Conservation (phyloP, 495 filamentous ascomycete species). For the Penicillium ochrochloron region DNA sequence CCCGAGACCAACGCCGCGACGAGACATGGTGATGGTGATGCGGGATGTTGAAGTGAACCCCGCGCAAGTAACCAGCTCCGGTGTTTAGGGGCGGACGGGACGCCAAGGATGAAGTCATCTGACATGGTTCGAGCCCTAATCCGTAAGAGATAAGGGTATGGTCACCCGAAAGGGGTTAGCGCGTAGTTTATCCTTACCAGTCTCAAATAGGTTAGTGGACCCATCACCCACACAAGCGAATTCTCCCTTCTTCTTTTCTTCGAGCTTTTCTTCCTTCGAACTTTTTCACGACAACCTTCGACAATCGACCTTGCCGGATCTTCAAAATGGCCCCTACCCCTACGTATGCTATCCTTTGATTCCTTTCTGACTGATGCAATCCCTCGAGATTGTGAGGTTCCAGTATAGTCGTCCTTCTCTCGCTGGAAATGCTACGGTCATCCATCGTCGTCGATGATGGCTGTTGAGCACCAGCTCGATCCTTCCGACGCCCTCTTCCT, state of each 20-base stretch:
- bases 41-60: not conserved
- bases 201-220: conserved; percentile 21
- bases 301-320: conserved; percentile 43
- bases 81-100: conserved; percentile 8
- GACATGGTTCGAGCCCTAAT: conserved; percentile 30
- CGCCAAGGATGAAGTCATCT: conserved; percentile 22
- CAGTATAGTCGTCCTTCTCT: conserved; percentile 75
- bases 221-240: conserved; percentile 43
- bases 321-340: conserved; percentile 56
- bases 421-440: conserved; percentile 65
- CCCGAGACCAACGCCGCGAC: conserved; percentile 81
- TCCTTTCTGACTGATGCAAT: conserved; percentile 47
- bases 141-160: conserved; percentile 33
- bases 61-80: too few species aligned
- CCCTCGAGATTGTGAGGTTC: conserved; percentile 56
- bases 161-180: conserved; percentile 7
- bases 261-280: conserved; percentile 26
- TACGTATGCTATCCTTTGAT: conserved; percentile 64
- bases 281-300: conserved; percentile 46
- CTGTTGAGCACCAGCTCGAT: conserved; percentile 79
- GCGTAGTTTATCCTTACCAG: not conserved
- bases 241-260: conserved; percentile 37
- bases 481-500: conserved; percentile 63
- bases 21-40: conserved; percentile 45
- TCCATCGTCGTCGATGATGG: conserved; percentile 28